Conservation (phyloP, 2,329 filamentous ascomycete genomes). For the Claviceps capensis region DNA sequence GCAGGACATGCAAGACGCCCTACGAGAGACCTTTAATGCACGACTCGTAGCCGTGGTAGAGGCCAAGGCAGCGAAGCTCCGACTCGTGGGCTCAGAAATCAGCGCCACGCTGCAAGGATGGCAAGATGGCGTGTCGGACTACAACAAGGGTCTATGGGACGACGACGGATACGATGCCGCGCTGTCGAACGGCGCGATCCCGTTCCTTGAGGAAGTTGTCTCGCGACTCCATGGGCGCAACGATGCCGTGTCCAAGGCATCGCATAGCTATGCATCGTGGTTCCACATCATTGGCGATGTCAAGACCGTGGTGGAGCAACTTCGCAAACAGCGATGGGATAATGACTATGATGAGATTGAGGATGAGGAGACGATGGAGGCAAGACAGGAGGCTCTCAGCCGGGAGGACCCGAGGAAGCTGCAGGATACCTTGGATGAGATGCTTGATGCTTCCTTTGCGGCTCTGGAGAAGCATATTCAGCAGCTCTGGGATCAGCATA, state of each 20-base stretch:
- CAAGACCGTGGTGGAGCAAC: slow-evolving; percentile 45
- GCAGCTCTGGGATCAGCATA: slow-evolving; percentile 32
- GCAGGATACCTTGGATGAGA: slow-evolving; percentile 41
- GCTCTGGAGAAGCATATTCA: slow-evolving; percentile 43
- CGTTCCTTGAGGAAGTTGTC: slow-evolving; percentile 56
- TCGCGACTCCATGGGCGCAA: slow-evolving; percentile 61
- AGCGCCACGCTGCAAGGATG: slow-evolving; percentile 47
- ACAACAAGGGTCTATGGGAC: slow-evolving; percentile 52
- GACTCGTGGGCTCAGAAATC: slow-evolving; percentile 51
- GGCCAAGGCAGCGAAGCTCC: slow-evolving; percentile 48
- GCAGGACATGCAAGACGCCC: slow-evolving; percentile 50
- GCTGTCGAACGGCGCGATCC: slow-evolving; percentile 47
- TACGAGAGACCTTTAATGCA: slow-evolving; percentile 56
- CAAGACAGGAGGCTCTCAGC: slow-evolving; percentile 52
- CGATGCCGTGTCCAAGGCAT: slow-evolving; percentile 46
- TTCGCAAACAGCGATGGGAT: slow-evolving; percentile 60
- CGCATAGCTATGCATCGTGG: slow-evolving; percentile 59
- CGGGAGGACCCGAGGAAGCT: slow-evolving; percentile 56
- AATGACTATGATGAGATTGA: slow-evolving; percentile 62
- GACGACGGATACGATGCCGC: slow-evolving; percentile 48
- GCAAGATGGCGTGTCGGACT: slow-evolving; percentile 38
- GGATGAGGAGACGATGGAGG: slow-evolving; percentile 56
- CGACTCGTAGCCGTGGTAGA: slow-evolving; percentile 52
- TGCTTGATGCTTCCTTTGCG: slow-evolving; percentile 42
- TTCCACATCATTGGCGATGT: slow-evolving; percentile 57